Evolutionary conservation across 179 eudicot genomes (phyloP).

Genomic region (Vitellaria paradoxa): DNA sequence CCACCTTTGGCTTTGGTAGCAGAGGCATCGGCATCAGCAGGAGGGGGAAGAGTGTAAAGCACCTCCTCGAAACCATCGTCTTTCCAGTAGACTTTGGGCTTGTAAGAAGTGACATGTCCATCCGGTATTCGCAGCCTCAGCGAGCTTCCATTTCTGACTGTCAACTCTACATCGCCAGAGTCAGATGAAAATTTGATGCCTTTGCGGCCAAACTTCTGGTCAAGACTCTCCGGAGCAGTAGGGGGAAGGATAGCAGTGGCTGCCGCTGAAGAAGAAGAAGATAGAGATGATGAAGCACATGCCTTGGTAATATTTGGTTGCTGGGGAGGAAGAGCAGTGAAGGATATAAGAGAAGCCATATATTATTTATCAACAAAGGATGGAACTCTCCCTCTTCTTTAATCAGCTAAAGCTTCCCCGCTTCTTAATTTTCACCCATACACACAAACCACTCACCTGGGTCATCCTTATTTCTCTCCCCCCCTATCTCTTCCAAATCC

Average conservation of each 20-base stretch:
- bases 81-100: conserved; percentile 87
- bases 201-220: conserved; percentile 72
- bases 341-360: conserved; percentile 66
- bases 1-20: conserved; percentile 54
- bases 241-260: conserved; percentile 21
- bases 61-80: conserved; percentile 83
- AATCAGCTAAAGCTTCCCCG: too few species aligned
- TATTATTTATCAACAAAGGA: too few species aligned
- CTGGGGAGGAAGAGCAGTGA: conserved; percentile 36
- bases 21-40: conserved; percentile 9
- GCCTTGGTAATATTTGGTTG: conserved; percentile 43
- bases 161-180: conserved; percentile 51
- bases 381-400: too few species aligned
- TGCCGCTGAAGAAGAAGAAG: conserved; percentile 18
- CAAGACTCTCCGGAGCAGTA: conserved; percentile 39
- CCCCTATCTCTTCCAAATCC: too few species aligned
- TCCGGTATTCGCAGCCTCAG: conserved; percentile 56
- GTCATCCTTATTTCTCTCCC: too few species aligned
- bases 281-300: conserved; percentile 18
- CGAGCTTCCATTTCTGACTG: conserved; percentile 89
- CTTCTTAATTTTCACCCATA: too few species aligned
- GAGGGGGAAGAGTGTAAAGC: conserved; percentile 54
- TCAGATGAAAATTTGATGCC: conserved; percentile 64
- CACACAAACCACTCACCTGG: too few species aligned
- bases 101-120: conserved; percentile 76